Evolutionary conservation across 2,329 filamentous ascomycete genomes (phyloP), one percentile per base, ranked within the genome.

Genomic region (Colletotrichum somersetense): DNA sequence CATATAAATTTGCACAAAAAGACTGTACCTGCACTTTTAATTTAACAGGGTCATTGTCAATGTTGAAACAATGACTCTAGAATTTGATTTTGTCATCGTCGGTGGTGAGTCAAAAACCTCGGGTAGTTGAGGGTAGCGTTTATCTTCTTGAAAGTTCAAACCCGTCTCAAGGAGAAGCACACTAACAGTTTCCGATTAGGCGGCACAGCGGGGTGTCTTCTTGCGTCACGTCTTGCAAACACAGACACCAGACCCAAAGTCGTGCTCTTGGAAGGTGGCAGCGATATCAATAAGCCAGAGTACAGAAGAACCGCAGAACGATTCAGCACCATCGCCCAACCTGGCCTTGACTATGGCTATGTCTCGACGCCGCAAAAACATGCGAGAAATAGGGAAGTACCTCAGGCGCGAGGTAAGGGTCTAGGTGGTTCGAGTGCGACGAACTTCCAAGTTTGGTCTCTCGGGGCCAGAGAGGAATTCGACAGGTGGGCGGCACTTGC

Each of bases 221-320:
- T 91, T 18, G 90, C 90, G 0, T 80, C 85, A 1, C 80, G 83
- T 0, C 85, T 92, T 5, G 85, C 88, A 2, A 79, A 81, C 23
- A 81, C 86, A 0, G 48, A 81, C 0, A 81, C 82, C 46, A 81
- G 79, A 11, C 90, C 89, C 0, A 83, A 77, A 0, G 85, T 92
- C 1, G 84, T 92, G 1, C 83, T 92, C 1, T 79, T 92, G 2
- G 90, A 92, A 79, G 90, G 89, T 1, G 91, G 91, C 14, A 80
- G 82, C 1, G 61, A 75, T 10, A 87, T 89, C 59, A 82, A 85
- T 1, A 6, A 78, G 81, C 11, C 80, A 86, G 11, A 85, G 86
- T 2, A 83, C 87, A 16, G 84, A 85, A 59, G 88, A 84, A n/a
- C 84, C 2, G 64, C 65, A 14, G 68, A 91, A 75, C 85, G 89